phyloP scores from a whole-genome alignment of 805 yeast species.

The Zygotorulaspora florentina region DNA sequence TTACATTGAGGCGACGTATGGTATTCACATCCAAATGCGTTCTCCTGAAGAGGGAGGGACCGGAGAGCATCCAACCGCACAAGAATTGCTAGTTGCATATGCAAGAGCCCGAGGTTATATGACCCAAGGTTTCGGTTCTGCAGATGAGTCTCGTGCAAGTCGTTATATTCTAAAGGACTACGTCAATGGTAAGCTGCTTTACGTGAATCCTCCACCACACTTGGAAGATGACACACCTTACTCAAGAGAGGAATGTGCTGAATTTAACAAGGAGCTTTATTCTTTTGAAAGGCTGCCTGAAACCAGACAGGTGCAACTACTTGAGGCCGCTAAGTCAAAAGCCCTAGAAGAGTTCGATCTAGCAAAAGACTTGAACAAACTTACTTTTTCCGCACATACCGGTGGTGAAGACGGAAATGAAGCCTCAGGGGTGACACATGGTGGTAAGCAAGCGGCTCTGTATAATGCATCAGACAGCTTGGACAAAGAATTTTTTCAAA shows the following conservation, averaged over 20 bases:
- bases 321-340: slow-evolving; percentile 55
- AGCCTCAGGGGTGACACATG: slow-evolving; percentile 58
- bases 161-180: slow-evolving; percentile 90
- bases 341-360: slow-evolving; percentile 60
- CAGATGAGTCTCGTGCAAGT: slow-evolving; percentile 94
- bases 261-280: slow-evolving; percentile 75
- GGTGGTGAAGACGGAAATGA: slow-evolving; percentile 43
- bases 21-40: slow-evolving; percentile 78
- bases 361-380: slow-evolving; percentile 60
- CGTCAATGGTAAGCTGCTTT: slow-evolving; percentile 84
- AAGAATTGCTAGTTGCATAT: slow-evolving; percentile 83
- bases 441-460: slow-evolving; percentile 79
- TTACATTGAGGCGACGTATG: slow-evolving; percentile 86
- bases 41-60: slow-evolving; percentile 83
- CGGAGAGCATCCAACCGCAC: slow-evolving; percentile 73
- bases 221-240: slow-evolving; percentile 51
- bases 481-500: slow-evolving; percentile 79
- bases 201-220: slow-evolving; percentile 83
- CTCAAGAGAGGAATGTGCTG: slow-evolving; percentile 48
- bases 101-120: slow-evolving; percentile 96
- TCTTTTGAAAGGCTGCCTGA: slow-evolving; percentile 63
- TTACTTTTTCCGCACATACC: slow-evolving; percentile 77
- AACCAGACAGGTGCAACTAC: slow-evolving; percentile 66
- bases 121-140: slow-evolving; percentile 96
- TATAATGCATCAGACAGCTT: slow-evolving; percentile 76